Evolutionary conservation across 345 rosid genomes (phyloP).

Genomic region (Theobroma cacao): DNA sequence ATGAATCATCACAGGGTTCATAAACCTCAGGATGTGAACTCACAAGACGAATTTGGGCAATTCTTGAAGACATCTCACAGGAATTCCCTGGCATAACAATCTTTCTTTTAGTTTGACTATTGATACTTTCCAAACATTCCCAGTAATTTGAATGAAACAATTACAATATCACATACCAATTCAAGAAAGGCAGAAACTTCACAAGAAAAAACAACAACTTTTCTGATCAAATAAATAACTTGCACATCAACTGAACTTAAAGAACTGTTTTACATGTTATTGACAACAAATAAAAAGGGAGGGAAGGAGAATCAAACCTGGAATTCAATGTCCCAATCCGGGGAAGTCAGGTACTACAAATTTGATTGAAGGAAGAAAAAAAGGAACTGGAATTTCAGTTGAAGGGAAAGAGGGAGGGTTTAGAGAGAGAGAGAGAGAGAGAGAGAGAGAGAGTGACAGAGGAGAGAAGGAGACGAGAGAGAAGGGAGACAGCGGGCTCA

Average conservation of each 20-base stretch:
- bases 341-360: not conserved
- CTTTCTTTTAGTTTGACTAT: not conserved
- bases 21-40: slow-evolving; percentile 87
- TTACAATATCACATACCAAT: not conserved
- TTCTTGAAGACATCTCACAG: slow-evolving; percentile 37
- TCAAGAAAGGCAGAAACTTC: not conserved
- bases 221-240: not conserved
- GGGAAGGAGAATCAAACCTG: not conserved
- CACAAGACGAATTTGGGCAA: slow-evolving; percentile 72
- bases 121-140: not conserved
- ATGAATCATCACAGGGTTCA: slow-evolving; percentile 94
- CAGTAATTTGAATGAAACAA: not conserved
- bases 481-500: not conserved
- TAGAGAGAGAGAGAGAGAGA: not conserved
- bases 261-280: not conserved
- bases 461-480: not conserved
- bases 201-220: not conserved
- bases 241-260: not conserved
- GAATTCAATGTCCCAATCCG: not conserved
- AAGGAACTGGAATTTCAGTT: not conserved
- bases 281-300: not conserved
- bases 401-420: not conserved
- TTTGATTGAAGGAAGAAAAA: not conserved
- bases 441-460: not conserved
- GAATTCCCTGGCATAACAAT: slow-evolving; percentile 4